Evolutionary conservation across 331 rosid genomes (phyloP).

Genomic region (Malus hybrid): DNA sequence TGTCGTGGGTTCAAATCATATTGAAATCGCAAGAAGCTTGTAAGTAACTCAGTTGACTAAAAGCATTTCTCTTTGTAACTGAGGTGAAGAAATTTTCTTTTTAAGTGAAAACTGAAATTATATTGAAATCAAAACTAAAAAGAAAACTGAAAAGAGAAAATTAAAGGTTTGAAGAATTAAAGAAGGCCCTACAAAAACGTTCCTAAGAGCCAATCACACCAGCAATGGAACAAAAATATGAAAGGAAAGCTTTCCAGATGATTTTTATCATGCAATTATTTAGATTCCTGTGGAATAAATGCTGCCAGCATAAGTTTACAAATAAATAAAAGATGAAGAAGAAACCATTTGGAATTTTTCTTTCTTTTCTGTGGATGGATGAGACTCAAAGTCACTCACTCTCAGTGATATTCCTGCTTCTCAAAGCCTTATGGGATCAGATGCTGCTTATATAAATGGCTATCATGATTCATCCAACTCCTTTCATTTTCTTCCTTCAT

Average conservation of each 20-base stretch:
- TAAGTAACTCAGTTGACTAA: too few relatives aligned
- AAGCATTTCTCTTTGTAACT: too few relatives aligned
- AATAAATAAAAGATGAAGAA: background rate
- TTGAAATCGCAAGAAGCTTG: too few relatives aligned
- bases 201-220: background rate
- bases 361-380: constrained; percentile 20
- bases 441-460: constrained; percentile 39
- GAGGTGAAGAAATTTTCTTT: too few relatives aligned
- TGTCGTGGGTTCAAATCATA: too few relatives aligned
- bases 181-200: background rate
- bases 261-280: constrained; percentile 23
- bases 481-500: constrained; percentile 19
- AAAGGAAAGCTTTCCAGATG: constrained; percentile 13
- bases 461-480: constrained; percentile 4
- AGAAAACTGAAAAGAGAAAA: background rate
- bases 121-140: background rate
- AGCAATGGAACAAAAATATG: constrained; percentile 14
- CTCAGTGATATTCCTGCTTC: constrained; percentile 3
- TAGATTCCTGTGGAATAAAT: constrained; percentile 49
- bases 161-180: background rate
- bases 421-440: constrained; percentile 41
- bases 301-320: constrained; percentile 26
- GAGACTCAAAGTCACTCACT: constrained; percentile 29
- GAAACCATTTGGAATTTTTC: constrained; percentile 29
- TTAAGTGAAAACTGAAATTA: background rate